Conservation (phyloP, 345 rosid genomes). For the Hibiscus tridactylites region DNA sequence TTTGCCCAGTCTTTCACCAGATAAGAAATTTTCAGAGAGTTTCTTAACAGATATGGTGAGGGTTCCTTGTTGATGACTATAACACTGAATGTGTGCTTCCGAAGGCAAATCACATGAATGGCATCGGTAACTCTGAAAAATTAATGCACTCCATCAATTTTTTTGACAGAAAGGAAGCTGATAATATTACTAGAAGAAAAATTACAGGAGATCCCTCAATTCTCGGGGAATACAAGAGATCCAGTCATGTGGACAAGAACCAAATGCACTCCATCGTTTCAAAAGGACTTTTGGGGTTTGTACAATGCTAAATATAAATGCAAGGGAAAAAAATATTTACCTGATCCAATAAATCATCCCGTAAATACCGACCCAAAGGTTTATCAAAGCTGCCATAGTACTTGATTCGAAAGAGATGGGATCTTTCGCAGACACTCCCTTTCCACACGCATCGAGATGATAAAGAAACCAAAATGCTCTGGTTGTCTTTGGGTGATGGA, state of each 20-base stretch:
- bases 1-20: constrained; percentile 88
- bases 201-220: too few species aligned
- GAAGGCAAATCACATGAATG: constrained; percentile 88
- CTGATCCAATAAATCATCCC: constrained; percentile 90
- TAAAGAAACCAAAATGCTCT: constrained; percentile 93
- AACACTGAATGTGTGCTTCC: constrained; percentile 97
- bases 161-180: too few species aligned
- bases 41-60: constrained; percentile 96
- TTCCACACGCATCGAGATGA: constrained; percentile 98
- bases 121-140: constrained; percentile 58
- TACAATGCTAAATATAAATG: neutral
- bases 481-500: constrained; percentile 91
- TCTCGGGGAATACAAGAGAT: too few species aligned
- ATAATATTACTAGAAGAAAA: too few species aligned
- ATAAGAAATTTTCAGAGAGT: constrained; percentile 55
- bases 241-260: too few species aligned
- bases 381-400: constrained; percentile 94
- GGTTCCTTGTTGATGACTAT: constrained; percentile 93
- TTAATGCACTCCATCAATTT: too few species aligned
- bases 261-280: constrained; percentile 12
- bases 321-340: constrained; percentile 29
- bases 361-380: constrained; percentile 89
- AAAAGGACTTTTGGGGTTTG: neutral
- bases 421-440: constrained; percentile 90
- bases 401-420: constrained; percentile 91